Base-by-base conservation (phyloP, 1,139 yeast species). In the Yamadazyma conglobata region DNA sequence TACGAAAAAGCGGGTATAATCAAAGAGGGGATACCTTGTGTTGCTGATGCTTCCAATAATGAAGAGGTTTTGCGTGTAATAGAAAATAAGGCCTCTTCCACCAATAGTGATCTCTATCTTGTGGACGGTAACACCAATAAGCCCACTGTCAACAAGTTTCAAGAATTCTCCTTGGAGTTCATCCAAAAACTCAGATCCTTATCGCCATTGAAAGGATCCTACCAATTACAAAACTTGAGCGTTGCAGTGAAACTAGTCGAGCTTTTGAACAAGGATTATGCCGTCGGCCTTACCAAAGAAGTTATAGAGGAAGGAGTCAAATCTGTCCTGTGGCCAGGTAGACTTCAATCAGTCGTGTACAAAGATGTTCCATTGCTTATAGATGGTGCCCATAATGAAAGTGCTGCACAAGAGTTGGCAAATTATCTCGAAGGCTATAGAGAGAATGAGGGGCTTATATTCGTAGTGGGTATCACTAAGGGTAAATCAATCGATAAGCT, bases 321-420 rank as follows among this genome's bases (percentile, higher is more conserved):
- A 3, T 37, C 46, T 1, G 76, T 77, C 0, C 43, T 50, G 19
- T 77, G 87, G 86, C 79, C 82, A 4, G 83, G 83, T 2, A 56
- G 89, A 42, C 54, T 83, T 23, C 89, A 82, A 42, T 31, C 31
- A 11, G 33, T 43, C 7, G 27, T 47, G 1, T 54, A 55, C 19
- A 49, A 54, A 5, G 49, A 43, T 3, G 33, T 50, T 1, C 42
- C 42, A 4, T 20, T 68, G 2, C 53, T 60, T 1, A 58, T 81
- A 0, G 98, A 91, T 56, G 98, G 98, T 2, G 97, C 97, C 0
- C 98, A 91, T 52, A 91, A 91, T 50, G 78, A 77, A 12, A 78
- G 80, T 41, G 95, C 96, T 0, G 94, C 96, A 0, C 56, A 60
- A 15, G 87, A 82, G 46, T 60, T 91, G 22, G 72, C 69, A 0